Evolutionary conservation across 495 filamentous ascomycete genomes (phyloP), one percentile per base, ranked within the genome.

Genomic region (Sporormia fimetaria): DNA sequence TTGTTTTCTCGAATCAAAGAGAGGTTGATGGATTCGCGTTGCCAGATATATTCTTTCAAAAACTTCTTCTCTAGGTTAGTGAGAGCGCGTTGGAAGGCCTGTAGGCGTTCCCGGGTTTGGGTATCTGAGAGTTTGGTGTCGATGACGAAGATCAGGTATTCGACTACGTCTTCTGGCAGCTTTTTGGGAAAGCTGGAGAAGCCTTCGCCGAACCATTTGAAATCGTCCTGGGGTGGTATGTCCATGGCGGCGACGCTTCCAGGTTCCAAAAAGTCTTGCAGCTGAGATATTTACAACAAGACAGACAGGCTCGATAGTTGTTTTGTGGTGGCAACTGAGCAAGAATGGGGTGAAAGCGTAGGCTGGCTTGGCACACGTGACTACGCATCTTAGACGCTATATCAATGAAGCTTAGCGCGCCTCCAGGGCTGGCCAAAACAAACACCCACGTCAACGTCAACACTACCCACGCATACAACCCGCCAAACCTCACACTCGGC

Each of bases 21-120:
- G 15, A 93, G 57, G 4, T 62, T 62, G 44, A 96, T 87, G 3
- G 62, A 59, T 15, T 94, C 83, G 3, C 87, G 76, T 62, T 98
- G 90, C 90, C 90, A 98, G 42, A 96, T 94, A 55, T 94, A 95
- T 34, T 81, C 82, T 47, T 77, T 79, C 26, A 87, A 62, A 16
- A 83, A 57, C 15, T 67, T 61, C 26, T 76, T 75, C 6, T 64
- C 67, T 38, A 90, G 60, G 37, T 75, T 67, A 3, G 68, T 64
- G 3, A 81, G 78, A 7, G 71, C 70, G 55, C 68, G 77, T 47
- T 84, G 76, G 3, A 94, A 67, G n/a, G 70, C 63, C 36, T 80
- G 76, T 38, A 98, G 68, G 21, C 69, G 70, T 8, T 69, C 50
- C 16, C 75, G 70, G 9, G 67, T 65, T 44, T 75, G 71, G 15